phyloP scores from a whole-genome alignment of 345 rosid species.

The Crucihimalaya himalaica region DNA sequence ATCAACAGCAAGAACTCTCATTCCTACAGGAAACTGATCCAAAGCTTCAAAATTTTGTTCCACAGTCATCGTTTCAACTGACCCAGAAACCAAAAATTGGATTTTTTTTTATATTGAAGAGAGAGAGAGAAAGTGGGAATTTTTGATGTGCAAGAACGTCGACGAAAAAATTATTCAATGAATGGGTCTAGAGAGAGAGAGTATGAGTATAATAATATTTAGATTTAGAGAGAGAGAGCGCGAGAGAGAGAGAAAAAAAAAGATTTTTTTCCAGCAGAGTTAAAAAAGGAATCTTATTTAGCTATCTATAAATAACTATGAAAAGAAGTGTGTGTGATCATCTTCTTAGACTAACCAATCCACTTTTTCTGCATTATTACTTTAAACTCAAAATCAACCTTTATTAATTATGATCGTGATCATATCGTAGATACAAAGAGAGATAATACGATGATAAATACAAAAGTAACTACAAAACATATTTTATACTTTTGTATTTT shows the following conservation, averaged over 20 bases:
- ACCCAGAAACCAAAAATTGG: background rate
- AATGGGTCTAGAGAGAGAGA: slow-evolving; percentile 34
- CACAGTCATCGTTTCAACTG: slow-evolving; percentile 50
- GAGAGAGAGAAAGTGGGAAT: slow-evolving; percentile 19
- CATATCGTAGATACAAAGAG: too few species aligned
- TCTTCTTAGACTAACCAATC: slow-evolving; percentile 22
- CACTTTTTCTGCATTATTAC: slow-evolving; percentile 8
- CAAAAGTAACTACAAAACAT: too few species aligned
- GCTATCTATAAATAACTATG: slow-evolving; percentile 33
- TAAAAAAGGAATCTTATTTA: slow-evolving; percentile 40
- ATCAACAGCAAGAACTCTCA: slow-evolving; percentile 88
- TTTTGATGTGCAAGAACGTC: slow-evolving; percentile 38
- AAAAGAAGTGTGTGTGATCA: slow-evolving; percentile 12
- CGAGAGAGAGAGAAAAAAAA: slow-evolving; percentile 27
- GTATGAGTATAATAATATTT: slow-evolving; percentile 21
- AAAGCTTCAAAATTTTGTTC: slow-evolving; percentile 47
- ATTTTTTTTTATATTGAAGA: background rate
- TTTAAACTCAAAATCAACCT: too few species aligned
- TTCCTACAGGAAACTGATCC: slow-evolving; percentile 72
- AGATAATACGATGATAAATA: too few species aligned
- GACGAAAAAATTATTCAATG: background rate
- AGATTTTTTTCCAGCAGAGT: slow-evolving; percentile 13
- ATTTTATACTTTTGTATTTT: too few species aligned
- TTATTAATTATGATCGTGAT: too few species aligned
- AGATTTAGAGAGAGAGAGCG: slow-evolving; percentile 32